Conservation (phyloP, 768 basidiomycete species). For the Lactarius evosmus region DNA sequence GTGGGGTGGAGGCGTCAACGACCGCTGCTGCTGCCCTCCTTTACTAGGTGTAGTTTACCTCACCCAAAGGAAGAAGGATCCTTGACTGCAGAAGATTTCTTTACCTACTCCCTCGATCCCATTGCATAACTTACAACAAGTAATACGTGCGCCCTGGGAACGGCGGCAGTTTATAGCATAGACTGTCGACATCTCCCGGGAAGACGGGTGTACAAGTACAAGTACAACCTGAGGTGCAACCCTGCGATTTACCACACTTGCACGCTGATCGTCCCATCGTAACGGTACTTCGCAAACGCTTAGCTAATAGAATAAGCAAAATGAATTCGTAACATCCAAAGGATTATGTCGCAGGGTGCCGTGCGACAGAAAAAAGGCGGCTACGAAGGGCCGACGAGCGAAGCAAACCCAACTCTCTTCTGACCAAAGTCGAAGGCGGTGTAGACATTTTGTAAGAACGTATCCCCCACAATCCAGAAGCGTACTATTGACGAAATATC, state of each 20-base stretch:
- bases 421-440: constrained; percentile 13
- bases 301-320: neutral
- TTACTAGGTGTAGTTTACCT: too few species aligned
- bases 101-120: neutral
- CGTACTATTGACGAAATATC: neutral
- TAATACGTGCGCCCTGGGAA: neutral
- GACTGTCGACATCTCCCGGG: too few species aligned
- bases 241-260: too few species aligned
- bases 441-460: constrained; percentile 17
- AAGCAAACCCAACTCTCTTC: constrained; percentile 20
- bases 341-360: neutral
- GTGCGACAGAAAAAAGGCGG: neutral
- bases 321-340: neutral
- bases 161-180: neutral
- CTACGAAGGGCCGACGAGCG: neutral
- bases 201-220: neutral
- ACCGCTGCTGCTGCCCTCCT: too few species aligned
- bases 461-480: constrained; percentile 21
- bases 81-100: neutral
- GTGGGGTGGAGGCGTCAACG: too few species aligned
- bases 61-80: too few species aligned
- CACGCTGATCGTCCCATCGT: neutral
- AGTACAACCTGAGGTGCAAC: neutral
- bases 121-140: neutral
- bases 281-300: neutral